A percentile compares a stretch with the other conserved stretches of the same genome.
Evolutionary conservation across 1,284 basidiomycete species (phyloP).

Genomic region (Laetiporus sulphureus): DNA sequence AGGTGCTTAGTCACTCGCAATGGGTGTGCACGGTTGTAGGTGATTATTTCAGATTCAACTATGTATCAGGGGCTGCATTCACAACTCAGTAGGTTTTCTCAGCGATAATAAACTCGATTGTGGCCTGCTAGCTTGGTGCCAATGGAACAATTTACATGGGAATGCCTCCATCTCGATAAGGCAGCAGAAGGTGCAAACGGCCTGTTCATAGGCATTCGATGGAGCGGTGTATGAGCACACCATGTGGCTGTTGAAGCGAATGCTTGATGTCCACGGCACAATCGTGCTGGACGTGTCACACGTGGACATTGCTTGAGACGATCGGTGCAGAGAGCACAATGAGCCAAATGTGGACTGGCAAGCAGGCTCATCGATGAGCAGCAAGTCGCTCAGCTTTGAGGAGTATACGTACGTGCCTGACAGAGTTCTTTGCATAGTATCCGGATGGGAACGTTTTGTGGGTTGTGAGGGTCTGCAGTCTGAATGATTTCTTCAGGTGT

Average conservation of each 20-base stretch:
- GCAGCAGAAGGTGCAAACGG: conserved; percentile 33
- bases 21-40: background rate
- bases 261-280: conserved; percentile 88
- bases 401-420: conserved; percentile 73
- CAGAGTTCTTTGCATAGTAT: conserved; percentile 69
- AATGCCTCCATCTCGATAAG: conserved; percentile 89
- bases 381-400: conserved; percentile 47
- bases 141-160: conserved; percentile 93
- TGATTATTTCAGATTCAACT: conserved; percentile 84
- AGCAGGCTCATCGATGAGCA: conserved; percentile 35
- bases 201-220: conserved; percentile 49
- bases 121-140: no score
- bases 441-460: conserved; percentile 85
- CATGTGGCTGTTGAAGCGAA: conserved; percentile 81
- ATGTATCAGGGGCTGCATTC: conserved; percentile 85
- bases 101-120: no score
- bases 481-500: no score
- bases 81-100: conserved; percentile 59
- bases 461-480: no score
- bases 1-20: conserved; percentile 40
- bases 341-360: conserved; percentile 40
- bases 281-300: conserved; percentile 90
- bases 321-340: conserved; percentile 60
- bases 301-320: conserved; percentile 81
- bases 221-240: conserved; percentile 85